Conservation (phyloP, 2,329 filamentous ascomycete genomes). For the Fusarium torreyae region DNA sequence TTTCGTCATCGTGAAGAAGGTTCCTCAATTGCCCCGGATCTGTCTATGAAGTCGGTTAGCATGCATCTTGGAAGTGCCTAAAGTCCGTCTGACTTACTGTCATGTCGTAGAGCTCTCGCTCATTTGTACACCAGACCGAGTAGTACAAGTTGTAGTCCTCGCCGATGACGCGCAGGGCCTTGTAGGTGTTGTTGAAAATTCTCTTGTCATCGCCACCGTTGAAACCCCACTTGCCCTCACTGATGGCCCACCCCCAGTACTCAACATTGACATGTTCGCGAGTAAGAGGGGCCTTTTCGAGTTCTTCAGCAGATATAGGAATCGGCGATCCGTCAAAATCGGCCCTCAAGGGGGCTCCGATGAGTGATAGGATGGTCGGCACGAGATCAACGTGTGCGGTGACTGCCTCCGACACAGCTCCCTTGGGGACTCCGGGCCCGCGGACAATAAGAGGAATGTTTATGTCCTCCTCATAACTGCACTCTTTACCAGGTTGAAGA, state of each 20-base stretch:
- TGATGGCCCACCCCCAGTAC: constrained; percentile 60
- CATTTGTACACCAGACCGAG: constrained; percentile 68
- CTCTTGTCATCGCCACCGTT: constrained; percentile 42
- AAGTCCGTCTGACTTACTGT: constrained; percentile 56
- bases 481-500: constrained; percentile 66
- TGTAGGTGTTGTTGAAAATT: constrained; percentile 67
- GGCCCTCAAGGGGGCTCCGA: constrained; percentile 52
- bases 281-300: neutral
- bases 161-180: constrained; percentile 63
- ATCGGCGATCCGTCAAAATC: constrained; percentile 69
- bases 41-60: constrained; percentile 51
- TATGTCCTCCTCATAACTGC: constrained; percentile 67
- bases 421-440: constrained; percentile 62
- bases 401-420: constrained; percentile 55
- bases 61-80: accelerated
- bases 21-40: constrained; percentile 64
- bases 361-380: constrained; percentile 64
- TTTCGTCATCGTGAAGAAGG: constrained; percentile 42
- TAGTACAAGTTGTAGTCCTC: constrained; percentile 69
- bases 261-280: constrained; percentile 68
- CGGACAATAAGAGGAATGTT: constrained; percentile 66
- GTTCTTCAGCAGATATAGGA: constrained; percentile 49
- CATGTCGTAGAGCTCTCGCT: constrained; percentile 66
- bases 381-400: constrained; percentile 69
- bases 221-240: constrained; percentile 49